A percentile compares a stretch with the other conserved stretches of the same genome.
These are phyloP conservation scores for Kingdonia uniflora DNA, from an alignment of 164 flowering plant species.

Conservation along the genomic window DNA sequence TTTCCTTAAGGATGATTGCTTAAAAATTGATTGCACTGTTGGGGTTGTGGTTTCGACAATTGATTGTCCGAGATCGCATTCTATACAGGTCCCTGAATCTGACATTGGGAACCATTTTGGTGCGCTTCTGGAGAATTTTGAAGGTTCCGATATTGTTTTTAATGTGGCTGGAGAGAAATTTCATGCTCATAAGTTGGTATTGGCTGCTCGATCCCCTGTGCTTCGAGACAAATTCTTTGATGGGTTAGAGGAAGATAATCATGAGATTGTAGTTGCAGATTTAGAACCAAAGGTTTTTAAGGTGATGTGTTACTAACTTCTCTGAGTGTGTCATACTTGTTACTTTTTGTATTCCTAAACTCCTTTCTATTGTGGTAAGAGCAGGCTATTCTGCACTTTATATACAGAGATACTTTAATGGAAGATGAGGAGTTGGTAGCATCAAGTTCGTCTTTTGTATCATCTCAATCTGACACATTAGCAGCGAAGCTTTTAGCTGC, in stretches of 20 bases:
- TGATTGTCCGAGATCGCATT: constrained; percentile 42
- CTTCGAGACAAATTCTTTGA: constrained; percentile 49
- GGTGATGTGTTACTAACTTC: constrained; percentile 25
- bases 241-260: constrained; percentile 25
- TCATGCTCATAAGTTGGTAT: constrained; percentile 78
- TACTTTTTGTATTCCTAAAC: not conserved
- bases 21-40: constrained; percentile 70
- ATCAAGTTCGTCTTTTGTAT: constrained; percentile 38
- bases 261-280: constrained; percentile 41
- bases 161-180: constrained; percentile 59
- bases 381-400: constrained; percentile 85
- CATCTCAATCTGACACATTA: constrained; percentile 48
- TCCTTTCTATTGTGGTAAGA: constrained; percentile 5
- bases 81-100: constrained; percentile 61
- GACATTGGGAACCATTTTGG: constrained; percentile 77
- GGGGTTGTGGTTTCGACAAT: constrained; percentile 75
- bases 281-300: constrained; percentile 81
- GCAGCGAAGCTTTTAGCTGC: constrained; percentile 67
- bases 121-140: constrained; percentile 53
- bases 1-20: constrained; percentile 79
- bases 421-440: constrained; percentile 51
- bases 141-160: constrained; percentile 72
- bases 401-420: constrained; percentile 61
- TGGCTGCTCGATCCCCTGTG: constrained; percentile 77
- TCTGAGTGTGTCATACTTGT: not conserved